Evolutionary conservation across 176 grass and related monocot species (phyloP).

Genomic region (Oryza coarctata): DNA sequence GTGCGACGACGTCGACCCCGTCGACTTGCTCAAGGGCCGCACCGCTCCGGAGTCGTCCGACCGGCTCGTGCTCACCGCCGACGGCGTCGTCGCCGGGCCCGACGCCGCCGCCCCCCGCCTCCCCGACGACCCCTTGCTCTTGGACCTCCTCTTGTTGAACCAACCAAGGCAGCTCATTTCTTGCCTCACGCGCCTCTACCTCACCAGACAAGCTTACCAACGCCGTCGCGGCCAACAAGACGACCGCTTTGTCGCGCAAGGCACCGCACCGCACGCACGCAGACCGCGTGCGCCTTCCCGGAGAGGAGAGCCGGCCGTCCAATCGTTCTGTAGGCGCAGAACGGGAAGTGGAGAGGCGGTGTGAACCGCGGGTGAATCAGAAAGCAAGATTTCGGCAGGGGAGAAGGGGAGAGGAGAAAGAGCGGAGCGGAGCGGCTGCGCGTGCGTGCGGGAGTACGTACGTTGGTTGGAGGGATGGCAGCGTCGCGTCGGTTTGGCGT

Average conservation of each 20-base stretch:
- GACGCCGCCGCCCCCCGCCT: background rate
- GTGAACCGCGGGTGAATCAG: constrained; percentile 9
- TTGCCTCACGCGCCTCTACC: background rate
- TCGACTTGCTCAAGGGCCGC: constrained; percentile 63
- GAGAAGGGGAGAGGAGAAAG: too few species aligned
- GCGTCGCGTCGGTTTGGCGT: too few species aligned
- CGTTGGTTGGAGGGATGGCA: too few species aligned
- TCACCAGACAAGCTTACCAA: background rate
- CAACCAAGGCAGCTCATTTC: constrained; percentile 66
- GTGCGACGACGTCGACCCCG: constrained; percentile 67
- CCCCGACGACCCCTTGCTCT: constrained; percentile 37
- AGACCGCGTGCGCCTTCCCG: background rate
- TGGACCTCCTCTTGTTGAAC: constrained; percentile 40
- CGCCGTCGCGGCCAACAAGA: background rate
- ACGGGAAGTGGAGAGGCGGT: background rate
- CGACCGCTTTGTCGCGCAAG: background rate
- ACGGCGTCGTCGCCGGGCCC: background rate
- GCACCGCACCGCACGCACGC: background rate
- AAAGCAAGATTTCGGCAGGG: too few species aligned
- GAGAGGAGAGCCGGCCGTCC: too few species aligned
- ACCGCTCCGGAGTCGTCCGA: constrained; percentile 60
- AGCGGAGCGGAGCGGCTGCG: too few species aligned
- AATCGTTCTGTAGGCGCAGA: background rate
- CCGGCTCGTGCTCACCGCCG: constrained; percentile 64
- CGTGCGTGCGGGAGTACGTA: too few species aligned